These are phyloP conservation scores for Diaporthe vaccinii DNA, from an alignment of 2,329 filamentous ascomycete species.

Conservation along the genomic window DNA sequence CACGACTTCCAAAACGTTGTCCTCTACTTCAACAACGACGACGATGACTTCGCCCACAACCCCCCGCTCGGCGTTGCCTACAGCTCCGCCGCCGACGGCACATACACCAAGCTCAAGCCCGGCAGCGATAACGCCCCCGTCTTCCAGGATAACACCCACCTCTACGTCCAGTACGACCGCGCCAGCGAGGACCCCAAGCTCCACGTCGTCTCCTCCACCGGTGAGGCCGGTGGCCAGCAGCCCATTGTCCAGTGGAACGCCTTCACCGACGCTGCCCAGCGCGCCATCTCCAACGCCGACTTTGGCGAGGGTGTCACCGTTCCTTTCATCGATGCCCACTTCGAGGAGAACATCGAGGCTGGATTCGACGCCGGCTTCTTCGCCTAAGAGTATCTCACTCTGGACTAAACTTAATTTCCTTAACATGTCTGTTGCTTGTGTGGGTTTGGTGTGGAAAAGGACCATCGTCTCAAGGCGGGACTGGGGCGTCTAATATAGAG, in stretches of 20 bases:
- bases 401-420: not conserved
- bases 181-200: slow-evolving; percentile 11
- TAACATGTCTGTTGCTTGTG: not conserved
- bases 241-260: slow-evolving; percentile 19
- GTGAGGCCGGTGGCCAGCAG: slow-evolving; percentile 12
- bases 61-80: slow-evolving; percentile 1
- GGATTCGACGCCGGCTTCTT: slow-evolving; percentile 24
- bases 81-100: not conserved
- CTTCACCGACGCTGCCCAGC: slow-evolving; percentile 13
- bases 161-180: slow-evolving; percentile 27
- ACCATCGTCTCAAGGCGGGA: not conserved
- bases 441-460: slow-evolving; percentile 7
- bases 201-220: slow-evolving; percentile 10
- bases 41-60: slow-evolving; percentile 37
- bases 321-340: slow-evolving; percentile 19
- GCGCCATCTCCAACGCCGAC: slow-evolving; percentile 7
- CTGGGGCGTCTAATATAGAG: slow-evolving; percentile 15
- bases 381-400: not conserved
- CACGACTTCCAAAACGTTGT: slow-evolving; percentile 58
- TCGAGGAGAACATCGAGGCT: slow-evolving; percentile 1
- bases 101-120: slow-evolving; percentile 21
- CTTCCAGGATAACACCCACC: slow-evolving; percentile 27
- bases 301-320: slow-evolving; percentile 17
- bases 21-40: slow-evolving; percentile 48
- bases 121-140: slow-evolving; percentile 12